Percentiles rank a stretch among this genome's conserved stretches.
Evolutionary conservation across 768 basidiomycete species (phyloP).

Genomic region (Pholiota conissans): DNA sequence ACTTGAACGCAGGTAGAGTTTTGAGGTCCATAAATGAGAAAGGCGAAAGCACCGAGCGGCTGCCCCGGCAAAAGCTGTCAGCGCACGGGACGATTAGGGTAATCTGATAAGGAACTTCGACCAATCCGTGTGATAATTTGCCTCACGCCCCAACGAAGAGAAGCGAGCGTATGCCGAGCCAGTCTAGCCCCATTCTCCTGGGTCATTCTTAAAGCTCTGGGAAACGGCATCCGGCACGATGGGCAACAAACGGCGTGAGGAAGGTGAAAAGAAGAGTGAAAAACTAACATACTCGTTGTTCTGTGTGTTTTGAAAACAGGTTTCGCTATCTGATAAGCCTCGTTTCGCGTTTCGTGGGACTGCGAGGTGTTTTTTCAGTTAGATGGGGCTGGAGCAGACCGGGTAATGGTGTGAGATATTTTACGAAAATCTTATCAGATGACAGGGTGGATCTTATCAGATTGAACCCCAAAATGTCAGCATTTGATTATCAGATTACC

Average conservation of each 20-base stretch:
- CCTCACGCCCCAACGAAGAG: background rate
- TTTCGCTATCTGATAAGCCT: background rate
- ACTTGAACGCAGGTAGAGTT: background rate
- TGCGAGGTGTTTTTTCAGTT: background rate
- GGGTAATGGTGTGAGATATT: background rate
- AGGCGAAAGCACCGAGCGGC: conserved; percentile 4
- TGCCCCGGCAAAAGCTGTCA: conserved; percentile 11
- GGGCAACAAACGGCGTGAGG: no score
- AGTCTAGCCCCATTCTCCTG: background rate
- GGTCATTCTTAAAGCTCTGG: background rate
- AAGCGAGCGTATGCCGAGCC: background rate
- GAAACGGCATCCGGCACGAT: background rate
- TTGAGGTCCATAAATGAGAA: conserved; percentile 19
- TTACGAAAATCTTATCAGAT: background rate
- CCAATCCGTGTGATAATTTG: conserved; percentile 25
- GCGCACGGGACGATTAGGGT: conserved; percentile 5
- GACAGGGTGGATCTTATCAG: conserved; percentile 1
- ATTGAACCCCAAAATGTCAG: background rate
- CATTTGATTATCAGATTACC: background rate
- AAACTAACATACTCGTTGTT: background rate
- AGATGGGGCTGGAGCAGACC: background rate
- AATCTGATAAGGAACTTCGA: conserved; percentile 8
- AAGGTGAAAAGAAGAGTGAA: background rate
- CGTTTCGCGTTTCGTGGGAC: background rate
- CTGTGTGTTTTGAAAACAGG: background rate